A percentile compares a stretch with the other conserved stretches of the same genome.
These are phyloP conservation scores for Gigaspora rosea DNA, from an alignment of 192 early-diverging fungal genomes.

Conservation along the genomic window DNA sequence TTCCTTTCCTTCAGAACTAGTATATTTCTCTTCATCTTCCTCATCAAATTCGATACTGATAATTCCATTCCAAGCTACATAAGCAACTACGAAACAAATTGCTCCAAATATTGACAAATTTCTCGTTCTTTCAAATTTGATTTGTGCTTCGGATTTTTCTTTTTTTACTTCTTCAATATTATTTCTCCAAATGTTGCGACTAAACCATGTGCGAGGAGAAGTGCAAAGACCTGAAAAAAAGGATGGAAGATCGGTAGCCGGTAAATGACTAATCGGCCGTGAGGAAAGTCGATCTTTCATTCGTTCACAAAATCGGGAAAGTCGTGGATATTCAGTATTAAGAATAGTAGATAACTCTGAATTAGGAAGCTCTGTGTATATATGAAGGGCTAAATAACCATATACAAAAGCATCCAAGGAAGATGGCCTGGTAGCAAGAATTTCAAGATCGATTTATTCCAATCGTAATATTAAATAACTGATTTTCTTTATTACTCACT, in stretches of 20 bases:
- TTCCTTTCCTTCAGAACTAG: too few species aligned
- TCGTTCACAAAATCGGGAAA: constrained; percentile 64
- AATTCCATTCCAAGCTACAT: constrained; percentile 65
- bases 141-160: constrained; percentile 42
- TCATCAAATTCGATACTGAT: constrained; percentile 52
- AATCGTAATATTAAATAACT: background rate
- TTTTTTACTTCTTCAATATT: constrained; percentile 27
- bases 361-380: constrained; percentile 73
- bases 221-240: constrained; percentile 40
- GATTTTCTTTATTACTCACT: constrained; percentile 40
- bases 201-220: constrained; percentile 46
- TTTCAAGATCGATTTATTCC: background rate
- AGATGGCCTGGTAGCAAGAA: constrained; percentile 52
- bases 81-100: constrained; percentile 46
- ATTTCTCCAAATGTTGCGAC: constrained; percentile 27
- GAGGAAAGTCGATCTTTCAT: constrained; percentile 50
- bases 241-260: constrained; percentile 42
- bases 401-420: constrained; percentile 82
- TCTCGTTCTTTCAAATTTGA: constrained; percentile 58
- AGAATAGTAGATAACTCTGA: constrained; percentile 68
- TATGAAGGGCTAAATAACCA: constrained; percentile 78
- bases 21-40: constrained; percentile 30
- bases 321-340: constrained; percentile 64
- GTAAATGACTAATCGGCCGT: constrained; percentile 35
- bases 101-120: constrained; percentile 53